Conservation (phyloP, 345 rosid genomes). For the Carallia pectinifolia region DNA sequence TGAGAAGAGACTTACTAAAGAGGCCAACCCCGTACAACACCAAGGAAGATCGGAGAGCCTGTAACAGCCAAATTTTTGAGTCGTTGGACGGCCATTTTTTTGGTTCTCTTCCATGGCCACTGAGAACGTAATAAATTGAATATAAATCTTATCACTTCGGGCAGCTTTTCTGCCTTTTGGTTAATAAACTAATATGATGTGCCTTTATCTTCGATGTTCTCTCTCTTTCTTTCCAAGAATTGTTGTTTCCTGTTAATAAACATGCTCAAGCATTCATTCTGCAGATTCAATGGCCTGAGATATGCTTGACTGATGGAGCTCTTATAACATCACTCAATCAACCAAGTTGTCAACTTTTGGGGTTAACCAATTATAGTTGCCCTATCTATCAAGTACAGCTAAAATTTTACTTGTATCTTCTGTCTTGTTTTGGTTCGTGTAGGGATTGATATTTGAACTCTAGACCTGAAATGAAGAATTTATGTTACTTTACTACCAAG, state of each 20-base stretch:
- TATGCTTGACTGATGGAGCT: too few species aligned
- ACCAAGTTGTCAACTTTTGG: too few species aligned
- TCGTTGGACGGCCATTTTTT: constrained; percentile 30
- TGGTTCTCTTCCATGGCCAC: constrained; percentile 27
- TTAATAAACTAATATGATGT: constrained; percentile 15
- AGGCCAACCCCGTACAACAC: constrained; percentile 4
- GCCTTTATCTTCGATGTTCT: neutral
- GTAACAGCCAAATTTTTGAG: constrained; percentile 30
- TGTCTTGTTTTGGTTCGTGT: too few species aligned
- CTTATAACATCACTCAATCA: too few species aligned
- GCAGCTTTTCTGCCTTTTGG: constrained; percentile 20
- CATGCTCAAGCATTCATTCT: neutral
- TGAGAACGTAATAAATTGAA: constrained; percentile 14
- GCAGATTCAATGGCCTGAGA: neutral
- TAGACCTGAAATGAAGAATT: too few species aligned
- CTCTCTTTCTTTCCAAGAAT: neutral
- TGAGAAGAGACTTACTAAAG: neutral
- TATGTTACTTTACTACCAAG: too few species aligned
- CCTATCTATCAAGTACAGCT: too few species aligned
- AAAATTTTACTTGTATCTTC: too few species aligned
- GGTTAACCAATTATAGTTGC: too few species aligned
- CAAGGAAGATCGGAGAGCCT: constrained; percentile 9
- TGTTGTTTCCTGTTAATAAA: neutral
- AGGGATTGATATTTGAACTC: too few species aligned
- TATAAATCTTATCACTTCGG: constrained; percentile 6